Base-by-base conservation (phyloP, 352 stramenopile species). In the Globisporangium alternatum region DNA sequence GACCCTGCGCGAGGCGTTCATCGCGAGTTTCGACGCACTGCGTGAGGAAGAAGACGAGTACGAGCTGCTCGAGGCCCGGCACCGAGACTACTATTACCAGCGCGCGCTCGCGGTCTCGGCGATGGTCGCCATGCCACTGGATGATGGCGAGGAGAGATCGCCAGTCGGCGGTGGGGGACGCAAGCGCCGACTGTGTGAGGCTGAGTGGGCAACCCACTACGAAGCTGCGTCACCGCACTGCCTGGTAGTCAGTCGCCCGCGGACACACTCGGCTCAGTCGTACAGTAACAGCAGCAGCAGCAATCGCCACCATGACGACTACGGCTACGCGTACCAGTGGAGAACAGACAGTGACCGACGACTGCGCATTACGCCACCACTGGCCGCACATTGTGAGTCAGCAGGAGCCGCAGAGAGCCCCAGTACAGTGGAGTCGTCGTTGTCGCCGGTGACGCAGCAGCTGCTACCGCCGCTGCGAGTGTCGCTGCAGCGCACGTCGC, bases 1-100 rank as follows among this genome's bases (percentile, higher is more conserved):
- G 6, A 55, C 60, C 44, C 64, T 89, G 19, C 80, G 80, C 5
- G 53, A 49, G 10, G 62, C 64, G 9, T 91, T 91, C 47, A 76
- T 91, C 22, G 67, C 71, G 39, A 91, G 82, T 45, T 75, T 91
- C 49, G 78, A 91, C 57, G 71, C 80, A 2, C 13, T 57, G 58
- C 58, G 58, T 2, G 78, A 91, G 55, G 78, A 86, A 31, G 66
- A 81, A 28, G 60, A 55, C 3, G 41, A 51, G 43, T 54, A 56
- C 43, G 41, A 66, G 30, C 58, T 52, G 17, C 31, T 64, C 33
- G 58, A 64, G 22, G 58, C 45, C 7, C 47, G 53, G 13, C 51
- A 64, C 47, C 47, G 47, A 15, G 45, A 45, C n/a, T 33, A 56
- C 57, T 64, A 64, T 21, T 17, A 21, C 1, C 58, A 52, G 10